Conservation (phyloP, 306 rosid genomes). For the Hippophae tibetana region DNA sequence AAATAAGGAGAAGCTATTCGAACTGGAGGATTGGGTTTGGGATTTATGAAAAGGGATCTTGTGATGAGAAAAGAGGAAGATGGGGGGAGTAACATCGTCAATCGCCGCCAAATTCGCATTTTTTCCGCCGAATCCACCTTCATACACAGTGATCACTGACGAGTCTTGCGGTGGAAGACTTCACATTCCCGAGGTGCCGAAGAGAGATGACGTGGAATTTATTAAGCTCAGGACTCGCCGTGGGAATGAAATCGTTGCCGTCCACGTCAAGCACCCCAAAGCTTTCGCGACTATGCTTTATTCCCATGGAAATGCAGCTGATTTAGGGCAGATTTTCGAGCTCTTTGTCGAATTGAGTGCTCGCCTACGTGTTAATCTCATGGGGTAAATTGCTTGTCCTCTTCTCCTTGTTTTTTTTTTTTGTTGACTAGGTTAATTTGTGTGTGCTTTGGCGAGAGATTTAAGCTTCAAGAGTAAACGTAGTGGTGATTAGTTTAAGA, state of each 20-base stretch:
- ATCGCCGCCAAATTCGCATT: conserved; percentile 96
- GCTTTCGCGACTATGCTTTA: conserved; percentile 73
- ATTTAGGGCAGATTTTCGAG: conserved; percentile 92
- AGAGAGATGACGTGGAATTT: conserved; percentile 72
- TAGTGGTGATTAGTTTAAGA: background rate
- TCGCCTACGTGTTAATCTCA: conserved; percentile 73
- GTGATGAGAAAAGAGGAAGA: conserved; percentile 28
- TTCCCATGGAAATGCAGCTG: conserved; percentile 92
- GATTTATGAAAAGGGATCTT: conserved; percentile 33
- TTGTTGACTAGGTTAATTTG: background rate
- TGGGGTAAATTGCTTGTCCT: conserved; percentile 39
- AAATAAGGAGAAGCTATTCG: background rate
- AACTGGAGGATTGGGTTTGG: background rate
- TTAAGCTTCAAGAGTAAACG: background rate
- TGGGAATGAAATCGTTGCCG: conserved; percentile 73
- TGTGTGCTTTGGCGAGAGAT: background rate
- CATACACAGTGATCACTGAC: conserved; percentile 48
- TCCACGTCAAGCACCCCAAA: conserved; percentile 72
- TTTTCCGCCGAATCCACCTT: conserved; percentile 88
- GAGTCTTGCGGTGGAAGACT: conserved; percentile 22
- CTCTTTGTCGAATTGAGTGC: conserved; percentile 79
- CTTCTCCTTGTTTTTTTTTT: background rate
- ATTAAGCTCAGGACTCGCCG: conserved; percentile 59
- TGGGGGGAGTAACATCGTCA: conserved; percentile 97
- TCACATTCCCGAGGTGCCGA: conserved; percentile 59